A percentile compares a stretch with the other conserved stretches of the same genome.
Conservation (phyloP, 2,329 filamentous ascomycete species). For the Penicillium hesseltinei region DNA sequence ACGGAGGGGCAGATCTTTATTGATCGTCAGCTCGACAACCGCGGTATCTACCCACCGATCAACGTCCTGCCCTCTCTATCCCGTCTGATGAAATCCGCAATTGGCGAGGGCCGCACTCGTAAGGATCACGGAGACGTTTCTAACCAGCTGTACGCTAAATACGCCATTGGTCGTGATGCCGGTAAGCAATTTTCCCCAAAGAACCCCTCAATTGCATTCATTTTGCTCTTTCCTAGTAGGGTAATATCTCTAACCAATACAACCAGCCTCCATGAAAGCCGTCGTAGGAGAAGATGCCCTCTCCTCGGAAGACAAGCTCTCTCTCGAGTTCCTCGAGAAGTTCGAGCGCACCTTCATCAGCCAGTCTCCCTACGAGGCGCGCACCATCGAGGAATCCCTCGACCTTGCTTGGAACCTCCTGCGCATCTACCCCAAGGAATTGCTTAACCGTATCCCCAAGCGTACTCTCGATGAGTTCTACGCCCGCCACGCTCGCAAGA, state of each 20-base stretch:
- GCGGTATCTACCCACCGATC: constrained; percentile 97
- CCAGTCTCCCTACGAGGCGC: constrained; percentile 88
- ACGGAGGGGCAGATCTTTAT: constrained; percentile 99
- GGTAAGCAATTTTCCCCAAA: constrained; percentile 34
- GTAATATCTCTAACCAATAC: no score
- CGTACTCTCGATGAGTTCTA: constrained; percentile 83
- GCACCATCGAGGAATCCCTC: constrained; percentile 87
- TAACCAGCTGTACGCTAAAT: constrained; percentile 99
- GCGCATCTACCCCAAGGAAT: constrained; percentile 95
- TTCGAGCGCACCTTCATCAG: constrained; percentile 94
- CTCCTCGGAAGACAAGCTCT: constrained; percentile 94
- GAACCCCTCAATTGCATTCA: background rate
- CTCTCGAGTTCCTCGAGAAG: constrained; percentile 96
- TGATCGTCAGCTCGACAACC: constrained; percentile 90
- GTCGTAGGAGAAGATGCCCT: constrained; percentile 98
- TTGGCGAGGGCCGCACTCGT: constrained; percentile 93
- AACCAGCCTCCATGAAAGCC: constrained; percentile 82
- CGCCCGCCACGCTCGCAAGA: constrained; percentile 54
- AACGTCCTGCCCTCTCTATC: constrained; percentile 97
- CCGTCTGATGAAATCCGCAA: constrained; percentile 99
- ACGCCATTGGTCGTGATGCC: constrained; percentile 96
- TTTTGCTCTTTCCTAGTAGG: no score
- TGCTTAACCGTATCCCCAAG: constrained; percentile 90
- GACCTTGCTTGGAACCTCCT: constrained; percentile 96
- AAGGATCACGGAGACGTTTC: constrained; percentile 98